phyloP scores from a whole-genome alignment of 345 rosid species.

The Aurinia saxatilis region DNA sequence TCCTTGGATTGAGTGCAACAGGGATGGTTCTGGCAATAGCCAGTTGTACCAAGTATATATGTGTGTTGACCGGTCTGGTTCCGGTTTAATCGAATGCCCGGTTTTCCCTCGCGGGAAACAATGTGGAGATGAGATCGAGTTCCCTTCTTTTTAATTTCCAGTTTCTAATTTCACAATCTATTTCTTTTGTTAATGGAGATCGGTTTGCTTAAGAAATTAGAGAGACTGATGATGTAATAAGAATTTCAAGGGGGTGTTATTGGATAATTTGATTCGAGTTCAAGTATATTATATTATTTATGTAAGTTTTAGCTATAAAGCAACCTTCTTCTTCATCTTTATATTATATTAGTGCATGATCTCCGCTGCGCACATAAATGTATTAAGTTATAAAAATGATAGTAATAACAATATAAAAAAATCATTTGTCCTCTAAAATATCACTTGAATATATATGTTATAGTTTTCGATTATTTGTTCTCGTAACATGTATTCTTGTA shows the following conservation, averaged over 20 bases:
- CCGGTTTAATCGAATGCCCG: conserved; percentile 62
- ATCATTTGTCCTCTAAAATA: no score
- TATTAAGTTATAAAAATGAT: no score
- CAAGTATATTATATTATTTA: neutral
- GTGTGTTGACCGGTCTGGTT: conserved; percentile 67
- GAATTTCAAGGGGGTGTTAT: neutral
- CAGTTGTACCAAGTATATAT: conserved; percentile 85
- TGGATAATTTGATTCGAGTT: neutral
- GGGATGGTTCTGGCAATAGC: conserved; percentile 49
- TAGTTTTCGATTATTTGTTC: no score
- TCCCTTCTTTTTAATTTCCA: conserved; percentile 56
- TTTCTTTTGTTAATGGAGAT: neutral
- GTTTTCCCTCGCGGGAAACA: conserved; percentile 45
- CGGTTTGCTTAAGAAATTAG: neutral
- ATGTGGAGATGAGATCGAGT: conserved; percentile 56
- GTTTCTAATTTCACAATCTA: neutral
- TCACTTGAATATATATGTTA: no score
- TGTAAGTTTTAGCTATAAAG: neutral
- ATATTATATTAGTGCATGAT: no score
- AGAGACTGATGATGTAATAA: neutral
- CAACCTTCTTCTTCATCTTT: no score
- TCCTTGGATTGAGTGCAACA: conserved; percentile 77
- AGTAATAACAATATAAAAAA: no score
- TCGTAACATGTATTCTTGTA: no score
- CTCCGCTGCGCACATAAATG: no score